These are phyloP conservation scores for Xylaria digitata DNA, from an alignment of 2,329 filamentous ascomycete genomes.

Conservation along the genomic window DNA sequence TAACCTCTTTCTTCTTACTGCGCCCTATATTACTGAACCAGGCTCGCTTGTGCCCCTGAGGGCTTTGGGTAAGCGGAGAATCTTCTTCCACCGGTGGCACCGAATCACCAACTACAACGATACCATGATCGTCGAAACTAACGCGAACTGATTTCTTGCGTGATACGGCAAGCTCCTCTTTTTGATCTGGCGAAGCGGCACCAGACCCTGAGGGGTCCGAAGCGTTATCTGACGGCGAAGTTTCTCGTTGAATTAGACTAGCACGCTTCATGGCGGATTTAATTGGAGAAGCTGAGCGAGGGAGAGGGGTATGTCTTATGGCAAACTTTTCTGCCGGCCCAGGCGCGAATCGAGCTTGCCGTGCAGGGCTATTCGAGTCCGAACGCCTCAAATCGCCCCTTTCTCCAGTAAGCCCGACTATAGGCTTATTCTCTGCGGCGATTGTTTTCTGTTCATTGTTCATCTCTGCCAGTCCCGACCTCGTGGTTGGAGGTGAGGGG, in stretches of 20 bases:
- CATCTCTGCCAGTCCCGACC: conserved; percentile 27
- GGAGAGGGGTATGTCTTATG: conserved; percentile 74
- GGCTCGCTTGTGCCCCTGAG: conserved; percentile 57
- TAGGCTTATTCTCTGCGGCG: conserved; percentile 42
- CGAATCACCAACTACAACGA: conserved; percentile 64
- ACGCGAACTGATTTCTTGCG: conserved; percentile 77
- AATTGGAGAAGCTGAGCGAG: conserved; percentile 77
- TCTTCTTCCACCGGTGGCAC: conserved; percentile 53
- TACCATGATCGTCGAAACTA: conserved; percentile 80
- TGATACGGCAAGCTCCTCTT: conserved; percentile 53
- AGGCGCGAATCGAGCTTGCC: conserved; percentile 74
- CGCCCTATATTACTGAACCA: conserved; percentile 65
- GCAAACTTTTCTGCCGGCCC: conserved; percentile 63
- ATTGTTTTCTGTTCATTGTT: conserved; percentile 34
- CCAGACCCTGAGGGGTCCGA: conserved; percentile 57
- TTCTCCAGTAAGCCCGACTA: conserved; percentile 41
- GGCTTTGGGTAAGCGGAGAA: conserved; percentile 54
- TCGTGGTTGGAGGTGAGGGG: conserved; percentile 16
- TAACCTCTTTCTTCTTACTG: conserved; percentile 63
- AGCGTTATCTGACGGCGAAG: conserved; percentile 62
- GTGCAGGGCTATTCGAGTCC: conserved; percentile 70
- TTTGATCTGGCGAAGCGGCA: conserved; percentile 44
- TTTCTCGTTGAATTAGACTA: conserved; percentile 62
- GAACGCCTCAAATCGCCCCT: conserved; percentile 49
- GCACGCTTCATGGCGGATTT: conserved; percentile 80